These are phyloP conservation scores for Tricholomella constricta DNA, from an alignment of 768 basidiomycete species.

Conservation along the genomic window DNA sequence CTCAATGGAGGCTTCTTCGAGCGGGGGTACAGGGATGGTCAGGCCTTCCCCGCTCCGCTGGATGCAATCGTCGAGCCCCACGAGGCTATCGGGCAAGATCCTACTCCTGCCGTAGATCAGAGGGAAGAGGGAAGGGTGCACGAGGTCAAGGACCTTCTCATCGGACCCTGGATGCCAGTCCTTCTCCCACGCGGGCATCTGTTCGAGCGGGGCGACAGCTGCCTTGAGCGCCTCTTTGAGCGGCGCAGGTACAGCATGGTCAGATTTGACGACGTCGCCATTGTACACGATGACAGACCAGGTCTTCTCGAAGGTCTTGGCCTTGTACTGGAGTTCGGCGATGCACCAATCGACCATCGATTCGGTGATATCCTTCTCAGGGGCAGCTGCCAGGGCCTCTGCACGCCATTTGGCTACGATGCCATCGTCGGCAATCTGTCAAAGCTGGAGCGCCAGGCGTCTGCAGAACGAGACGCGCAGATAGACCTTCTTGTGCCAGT, in stretches of 20 bases:
- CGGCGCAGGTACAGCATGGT: slow-evolving; percentile 23
- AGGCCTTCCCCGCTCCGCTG: slow-evolving; percentile 17
- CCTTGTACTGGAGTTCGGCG: slow-evolving; percentile 18
- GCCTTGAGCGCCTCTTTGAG: slow-evolving; percentile 19
- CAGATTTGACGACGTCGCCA: slow-evolving; percentile 26
- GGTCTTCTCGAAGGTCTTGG: slow-evolving; percentile 9
- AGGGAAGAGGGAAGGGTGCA: slow-evolving; percentile 43
- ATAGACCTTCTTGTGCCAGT: slow-evolving; percentile 17
- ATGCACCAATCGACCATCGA: slow-evolving; percentile 19
- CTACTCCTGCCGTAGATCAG: slow-evolving; percentile 33
- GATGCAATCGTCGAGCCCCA: slow-evolving; percentile 17
- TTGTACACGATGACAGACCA: slow-evolving; percentile 15
- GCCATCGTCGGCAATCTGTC: slow-evolving; percentile 18
- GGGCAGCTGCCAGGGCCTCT: slow-evolving; percentile 8
- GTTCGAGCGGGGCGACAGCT: slow-evolving; percentile 29
- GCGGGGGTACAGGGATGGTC: slow-evolving; percentile 7
- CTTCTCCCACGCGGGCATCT: slow-evolving; percentile 29
- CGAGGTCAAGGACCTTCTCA: slow-evolving; percentile 41
- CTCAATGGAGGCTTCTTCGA: neutral
- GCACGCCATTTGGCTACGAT: slow-evolving; percentile 15
- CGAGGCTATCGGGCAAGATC: slow-evolving; percentile 6
- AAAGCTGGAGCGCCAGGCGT: neutral
- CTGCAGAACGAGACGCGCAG: neutral
- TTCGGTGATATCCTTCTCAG: slow-evolving; percentile 10
- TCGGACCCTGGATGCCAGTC: slow-evolving; percentile 47